phyloP scores from a whole-genome alignment of 805 yeast genomes.

The Phaffomyces opuntiae region DNA sequence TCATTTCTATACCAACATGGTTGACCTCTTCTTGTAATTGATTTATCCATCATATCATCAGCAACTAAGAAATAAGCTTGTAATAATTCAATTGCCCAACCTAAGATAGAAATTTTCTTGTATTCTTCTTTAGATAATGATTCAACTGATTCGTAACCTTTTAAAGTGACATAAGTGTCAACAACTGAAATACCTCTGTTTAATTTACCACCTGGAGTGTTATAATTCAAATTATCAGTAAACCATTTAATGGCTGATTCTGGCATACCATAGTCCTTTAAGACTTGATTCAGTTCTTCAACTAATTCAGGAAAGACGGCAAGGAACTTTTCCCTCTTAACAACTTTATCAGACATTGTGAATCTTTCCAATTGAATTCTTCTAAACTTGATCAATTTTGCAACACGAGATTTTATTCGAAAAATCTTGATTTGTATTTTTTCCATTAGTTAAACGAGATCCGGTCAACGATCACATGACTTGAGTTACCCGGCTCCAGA shows the following conservation, averaged over 20 bases:
- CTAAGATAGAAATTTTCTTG: constrained; percentile 78
- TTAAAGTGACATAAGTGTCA: constrained; percentile 82
- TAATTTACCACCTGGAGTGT: constrained; percentile 93
- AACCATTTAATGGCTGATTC: constrained; percentile 84
- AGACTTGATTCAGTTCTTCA: constrained; percentile 58
- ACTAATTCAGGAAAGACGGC: constrained; percentile 72
- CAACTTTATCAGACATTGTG: constrained; percentile 19
- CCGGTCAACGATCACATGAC: neutral
- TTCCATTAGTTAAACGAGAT: constrained; percentile 1
- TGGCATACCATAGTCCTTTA: constrained; percentile 72
- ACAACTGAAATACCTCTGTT: constrained; percentile 95
- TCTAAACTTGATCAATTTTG: neutral
- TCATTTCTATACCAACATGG: constrained; percentile 91
- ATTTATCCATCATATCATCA: constrained; percentile 97
- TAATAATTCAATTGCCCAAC: constrained; percentile 91
- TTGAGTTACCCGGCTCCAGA: neutral
- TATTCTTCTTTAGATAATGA: constrained; percentile 66
- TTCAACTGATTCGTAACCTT: constrained; percentile 47
- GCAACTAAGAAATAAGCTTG: constrained; percentile 97
- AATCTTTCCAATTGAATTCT: neutral
- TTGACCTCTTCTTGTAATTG: constrained; percentile 96
- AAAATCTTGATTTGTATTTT: no score
- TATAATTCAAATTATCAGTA: constrained; percentile 63
- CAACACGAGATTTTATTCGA: no score
- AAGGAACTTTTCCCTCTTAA: constrained; percentile 48